A percentile compares a stretch with the other conserved stretches of the same genome.
Conservation (phyloP, 169 alveolate genomes). For the Plasmodium billcollinsi region DNA sequence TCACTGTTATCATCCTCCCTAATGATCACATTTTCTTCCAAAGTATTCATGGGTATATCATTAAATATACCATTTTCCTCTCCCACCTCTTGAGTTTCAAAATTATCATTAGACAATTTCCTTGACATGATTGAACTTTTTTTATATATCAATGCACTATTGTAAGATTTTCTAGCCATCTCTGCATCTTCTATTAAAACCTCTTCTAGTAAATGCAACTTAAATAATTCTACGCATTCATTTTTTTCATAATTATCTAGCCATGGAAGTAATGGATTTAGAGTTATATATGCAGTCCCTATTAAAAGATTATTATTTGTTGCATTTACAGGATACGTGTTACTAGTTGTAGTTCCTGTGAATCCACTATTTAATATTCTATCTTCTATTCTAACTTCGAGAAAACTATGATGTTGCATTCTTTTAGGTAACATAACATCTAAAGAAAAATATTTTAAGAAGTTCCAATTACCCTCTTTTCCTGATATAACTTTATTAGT, state of each 20-base stretch:
- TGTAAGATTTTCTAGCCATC: conserved; percentile 75
- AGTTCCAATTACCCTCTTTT: conserved; percentile 83
- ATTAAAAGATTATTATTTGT: conserved; percentile 70
- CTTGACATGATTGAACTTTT: conserved; percentile 63
- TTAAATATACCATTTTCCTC: conserved; percentile 1
- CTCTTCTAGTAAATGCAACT: conserved; percentile 85
- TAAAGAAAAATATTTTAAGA: conserved; percentile 80
- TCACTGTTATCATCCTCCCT: neutral
- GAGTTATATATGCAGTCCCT: conserved; percentile 87
- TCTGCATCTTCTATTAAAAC: conserved; percentile 86
- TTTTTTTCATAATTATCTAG: conserved; percentile 83
- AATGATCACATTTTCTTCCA: conserved; percentile 8
- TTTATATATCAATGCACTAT: conserved; percentile 47
- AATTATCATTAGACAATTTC: conserved; percentile 21
- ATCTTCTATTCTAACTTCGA: conserved; percentile 82
- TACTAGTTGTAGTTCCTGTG: conserved; percentile 4
- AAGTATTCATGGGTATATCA: conserved; percentile 24
- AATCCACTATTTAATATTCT: conserved; percentile 57
- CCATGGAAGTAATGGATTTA: conserved; percentile 89
- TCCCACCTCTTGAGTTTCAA: conserved; percentile 30
- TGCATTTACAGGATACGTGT: conserved; percentile 30
- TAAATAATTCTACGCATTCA: conserved; percentile 82
- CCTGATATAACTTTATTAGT: conserved; percentile 84
- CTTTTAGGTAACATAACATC: conserved; percentile 87
- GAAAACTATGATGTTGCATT: conserved; percentile 89